Evolutionary conservation across 768 basidiomycete genomes (phyloP), one percentile per base, ranked within the genome.

Genomic region (Suillus fuscotomentosus): DNA sequence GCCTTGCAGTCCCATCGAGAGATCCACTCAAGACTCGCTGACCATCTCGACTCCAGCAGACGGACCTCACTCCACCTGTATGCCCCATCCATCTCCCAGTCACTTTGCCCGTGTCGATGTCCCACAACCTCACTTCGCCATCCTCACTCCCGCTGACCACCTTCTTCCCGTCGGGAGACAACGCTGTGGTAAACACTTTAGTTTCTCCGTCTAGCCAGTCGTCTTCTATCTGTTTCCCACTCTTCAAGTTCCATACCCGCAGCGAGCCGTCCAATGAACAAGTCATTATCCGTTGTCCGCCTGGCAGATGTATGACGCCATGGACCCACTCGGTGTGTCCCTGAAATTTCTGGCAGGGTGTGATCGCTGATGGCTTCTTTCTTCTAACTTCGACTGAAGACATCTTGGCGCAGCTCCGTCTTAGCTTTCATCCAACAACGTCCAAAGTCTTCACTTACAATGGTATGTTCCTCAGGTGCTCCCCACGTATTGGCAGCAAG

Each of bases 11-110:
- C 20, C 20, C n/a, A 11, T 47, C 45, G 2, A 0, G 0, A 24
- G 50, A 51, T 17, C 24, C 24, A 15, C 15, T 51, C 8, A 27
- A 14, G 50, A 51, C 15, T 9, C 15, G 14, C 7, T n/a, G 47
- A 22, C 51, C 51, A 20, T 31, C 24, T 53, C 5, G 15, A 20
- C 51, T 17, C 27, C 27, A 31, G 17, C 17, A 53, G 2, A 53
- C 15, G 31, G 17, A 2, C 2, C 0, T 2, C 51, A 31, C 51
- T 53, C 1, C 0, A 2, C 7, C 0, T 24, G 22, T 48, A 31
- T 31, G 27, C 9, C 27, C 27, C 2, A 14, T 0, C 51, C 51
- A 31, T 53, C 31, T 31, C 3, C 8, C 5, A 17, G 20, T 20
- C 15, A 53, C 27, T 8, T 53, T 53, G 3, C 27, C 51, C 17